phyloP scores from a whole-genome alignment of 208 protist genomes.

The Angomonas ambiguus region DNA sequence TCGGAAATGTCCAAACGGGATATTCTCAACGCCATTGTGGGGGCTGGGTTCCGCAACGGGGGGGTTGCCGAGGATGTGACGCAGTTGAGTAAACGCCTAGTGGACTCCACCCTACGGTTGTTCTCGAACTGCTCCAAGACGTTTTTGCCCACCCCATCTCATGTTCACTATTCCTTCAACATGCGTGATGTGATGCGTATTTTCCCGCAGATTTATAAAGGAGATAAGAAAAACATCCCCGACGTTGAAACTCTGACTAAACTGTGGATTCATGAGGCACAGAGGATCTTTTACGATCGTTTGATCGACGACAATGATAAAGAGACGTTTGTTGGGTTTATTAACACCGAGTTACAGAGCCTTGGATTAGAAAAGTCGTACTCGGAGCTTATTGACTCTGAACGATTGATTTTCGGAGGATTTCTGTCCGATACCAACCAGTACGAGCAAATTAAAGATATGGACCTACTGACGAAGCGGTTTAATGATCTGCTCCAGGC shows the following conservation, averaged over 20 bases:
- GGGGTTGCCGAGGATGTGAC: constrained; percentile 65
- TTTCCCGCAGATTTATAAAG: constrained; percentile 93
- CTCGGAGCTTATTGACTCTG: constrained; percentile 44
- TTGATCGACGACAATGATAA: constrained; percentile 90
- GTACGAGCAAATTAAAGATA: constrained; percentile 92
- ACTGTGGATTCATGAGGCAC: constrained; percentile 96
- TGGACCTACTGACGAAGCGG: constrained; percentile 49
- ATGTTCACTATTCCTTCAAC: constrained; percentile 99
- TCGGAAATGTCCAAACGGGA: constrained; percentile 85
- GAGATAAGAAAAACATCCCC: constrained; percentile 59
- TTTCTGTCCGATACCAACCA: constrained; percentile 74
- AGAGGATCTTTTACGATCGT: constrained; percentile 95
- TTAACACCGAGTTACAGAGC: constrained; percentile 55
- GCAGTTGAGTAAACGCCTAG: constrained; percentile 45
- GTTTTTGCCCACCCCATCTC: constrained; percentile 96
- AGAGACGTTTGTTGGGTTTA: constrained; percentile 63
- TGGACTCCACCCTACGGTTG: constrained; percentile 90
- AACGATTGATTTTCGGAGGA: constrained; percentile 93
- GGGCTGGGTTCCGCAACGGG: constrained; percentile 69
- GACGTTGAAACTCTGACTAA: constrained; percentile 59
- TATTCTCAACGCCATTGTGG: constrained; percentile 96
- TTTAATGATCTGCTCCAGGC: constrained; percentile 84
- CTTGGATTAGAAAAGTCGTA: constrained; percentile 67
- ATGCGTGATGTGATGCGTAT: constrained; percentile 97
- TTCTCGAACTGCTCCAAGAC: constrained; percentile 89